Base-by-base conservation (phyloP, 2,329 filamentous ascomycete species). In the Dactylellina leptospora region DNA sequence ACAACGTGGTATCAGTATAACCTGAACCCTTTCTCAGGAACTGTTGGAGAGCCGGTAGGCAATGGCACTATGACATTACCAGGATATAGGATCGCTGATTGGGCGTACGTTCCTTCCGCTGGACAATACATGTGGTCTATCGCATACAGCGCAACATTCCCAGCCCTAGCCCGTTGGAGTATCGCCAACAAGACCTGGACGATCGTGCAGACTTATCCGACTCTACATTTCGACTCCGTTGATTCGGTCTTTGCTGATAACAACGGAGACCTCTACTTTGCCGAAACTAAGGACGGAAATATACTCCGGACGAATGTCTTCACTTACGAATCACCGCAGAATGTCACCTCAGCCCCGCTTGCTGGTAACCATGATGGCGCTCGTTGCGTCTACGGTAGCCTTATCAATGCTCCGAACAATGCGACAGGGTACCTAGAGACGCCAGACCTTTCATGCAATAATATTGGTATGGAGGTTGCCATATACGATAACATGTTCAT, bases 81-180 rank as follows among this genome's bases (percentile, higher is more conserved):
- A 5, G 13, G 10, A 4, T 33, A 45, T 22, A 48, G 6, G 2
- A n/a, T 59, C 25, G 40, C 9, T 23, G 56, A 60, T 22, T 60
- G 56, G 56, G 42, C 20, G 8, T 50, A 50, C 18, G 28, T 60
- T 20, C 56, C 56, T 2, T 4, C 56, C 18, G 42, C 44, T 10
- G 44, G 56, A 11, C 3, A 42, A 2, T 38, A 11, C 11, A 13
- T 60, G 4, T 60, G 56, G 56, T 28, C 40, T 2, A n/a, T 42
- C 8, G 8, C 2, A 22, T n/a, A 3, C 16, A 18, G 40, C 3
- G 18, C 40, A 1, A n/a, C n/a, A 18, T 10, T 10, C 3, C 5
- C 16, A 2, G 40, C 23, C 23, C 54, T 58, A 28, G 4, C 28
- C 13, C 10, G 23, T 8, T 58, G 28, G 13, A 27, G 33, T 33